These are phyloP conservation scores for Phytopythium montanum DNA, from an alignment of 352 stramenopile genomes.

Conservation along the genomic window DNA sequence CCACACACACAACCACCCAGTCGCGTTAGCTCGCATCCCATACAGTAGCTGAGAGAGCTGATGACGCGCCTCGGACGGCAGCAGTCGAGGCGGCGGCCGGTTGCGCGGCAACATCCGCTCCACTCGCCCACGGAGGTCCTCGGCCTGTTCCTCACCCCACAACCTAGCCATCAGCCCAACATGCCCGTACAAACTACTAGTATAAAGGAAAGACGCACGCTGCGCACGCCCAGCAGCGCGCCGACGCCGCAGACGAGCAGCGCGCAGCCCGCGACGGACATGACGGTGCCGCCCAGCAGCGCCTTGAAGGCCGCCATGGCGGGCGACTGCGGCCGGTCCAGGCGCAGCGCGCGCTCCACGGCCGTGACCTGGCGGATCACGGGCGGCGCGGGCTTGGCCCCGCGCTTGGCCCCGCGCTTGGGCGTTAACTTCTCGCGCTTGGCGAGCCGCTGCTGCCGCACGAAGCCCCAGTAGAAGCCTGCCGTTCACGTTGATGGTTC, in stretches of 20 bases:
- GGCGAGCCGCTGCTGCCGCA: conserved; percentile 32
- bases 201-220: conserved; percentile 15
- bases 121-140: conserved; percentile 37
- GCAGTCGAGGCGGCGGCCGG: background rate
- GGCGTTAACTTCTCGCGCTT: conserved; percentile 30
- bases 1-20: background rate
- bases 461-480: conserved; percentile 68
- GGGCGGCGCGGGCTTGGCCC: conserved; percentile 18
- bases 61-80: background rate
- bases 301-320: conserved; percentile 36
- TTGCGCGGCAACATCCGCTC: conserved; percentile 14
- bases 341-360: conserved; percentile 35
- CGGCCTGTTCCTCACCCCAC: conserved; percentile 7
- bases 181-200: background rate
- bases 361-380: conserved; percentile 21
- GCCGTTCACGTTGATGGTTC: background rate
- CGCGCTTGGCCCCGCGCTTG: conserved; percentile 3
- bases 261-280: conserved; percentile 35
- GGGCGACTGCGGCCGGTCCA: conserved; percentile 34
- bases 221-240: conserved; percentile 29
- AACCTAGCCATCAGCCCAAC: no score
- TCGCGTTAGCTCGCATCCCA: background rate
- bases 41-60: no score
- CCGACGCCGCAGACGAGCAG: conserved; percentile 31
- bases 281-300: conserved; percentile 42